Percentiles rank a stretch among this genome's conserved stretches.
Evolutionary conservation across 2,329 filamentous ascomycete species (phyloP).

Genomic region (Penicillium capsulatum): DNA sequence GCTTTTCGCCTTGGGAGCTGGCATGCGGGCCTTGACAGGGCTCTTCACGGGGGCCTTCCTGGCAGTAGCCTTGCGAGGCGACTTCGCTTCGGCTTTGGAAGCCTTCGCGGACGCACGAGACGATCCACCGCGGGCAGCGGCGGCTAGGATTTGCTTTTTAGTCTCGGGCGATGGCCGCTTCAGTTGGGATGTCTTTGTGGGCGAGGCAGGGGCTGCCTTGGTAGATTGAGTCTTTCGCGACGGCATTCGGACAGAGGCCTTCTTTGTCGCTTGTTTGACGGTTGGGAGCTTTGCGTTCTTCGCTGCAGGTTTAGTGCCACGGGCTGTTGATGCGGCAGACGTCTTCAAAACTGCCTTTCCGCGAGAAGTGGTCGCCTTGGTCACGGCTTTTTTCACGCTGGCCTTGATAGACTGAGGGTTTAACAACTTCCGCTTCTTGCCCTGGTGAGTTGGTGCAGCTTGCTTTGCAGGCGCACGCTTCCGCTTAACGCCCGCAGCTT

Average conservation of each 20-base stretch:
- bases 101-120: conserved; percentile 1
- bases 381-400: conserved; percentile 27
- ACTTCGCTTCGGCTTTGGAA: conserved; percentile 10
- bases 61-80: conserved; percentile 10
- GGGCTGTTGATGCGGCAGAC: conserved; percentile 8
- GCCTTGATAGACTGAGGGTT: conserved; percentile 31
- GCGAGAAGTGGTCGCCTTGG: conserved; percentile 14
- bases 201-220: conserved; percentile 14
- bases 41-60: conserved; percentile 11
- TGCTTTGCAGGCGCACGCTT: conserved; percentile 20
- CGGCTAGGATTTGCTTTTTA: conserved; percentile 28
- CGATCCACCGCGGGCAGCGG: conserved; percentile 22
- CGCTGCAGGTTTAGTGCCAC: conserved; percentile 8
- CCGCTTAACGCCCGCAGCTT: conserved; percentile 30
- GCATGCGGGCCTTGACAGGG: conserved; percentile 14
- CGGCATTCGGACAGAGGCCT: conserved; percentile 19
- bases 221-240: conserved; percentile 10
- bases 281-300: conserved; percentile 28
- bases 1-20: conserved; percentile 8
- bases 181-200: conserved; percentile 21
- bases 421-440: conserved; percentile 20
- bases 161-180: conserved; percentile 29
- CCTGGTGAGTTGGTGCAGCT: background rate
- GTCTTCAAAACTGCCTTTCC: conserved; percentile 20
- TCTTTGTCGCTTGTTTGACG: conserved; percentile 28